Conservation (phyloP, 768 basidiomycete genomes). For the Calocybe cyanea region DNA sequence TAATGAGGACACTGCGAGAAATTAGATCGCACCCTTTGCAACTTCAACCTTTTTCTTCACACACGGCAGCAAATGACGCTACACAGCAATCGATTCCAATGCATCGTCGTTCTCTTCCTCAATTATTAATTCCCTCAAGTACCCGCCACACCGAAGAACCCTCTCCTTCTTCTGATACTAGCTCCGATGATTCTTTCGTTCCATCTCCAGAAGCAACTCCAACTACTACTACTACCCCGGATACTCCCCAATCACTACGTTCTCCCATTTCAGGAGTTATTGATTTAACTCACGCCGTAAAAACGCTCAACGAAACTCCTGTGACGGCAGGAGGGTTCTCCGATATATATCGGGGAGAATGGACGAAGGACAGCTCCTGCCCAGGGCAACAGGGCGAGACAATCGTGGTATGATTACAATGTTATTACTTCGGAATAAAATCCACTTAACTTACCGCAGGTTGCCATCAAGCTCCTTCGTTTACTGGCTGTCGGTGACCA, state of each 20-base stretch:
- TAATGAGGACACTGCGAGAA: too few relatives aligned
- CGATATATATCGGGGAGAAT: slow-evolving; percentile 44
- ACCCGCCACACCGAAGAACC: neutral
- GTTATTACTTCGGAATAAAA: too few relatives aligned
- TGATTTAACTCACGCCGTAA: slow-evolving; percentile 26
- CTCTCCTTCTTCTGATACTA: neutral
- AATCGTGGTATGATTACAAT: neutral
- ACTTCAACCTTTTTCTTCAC: too few relatives aligned
- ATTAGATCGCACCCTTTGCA: too few relatives aligned
- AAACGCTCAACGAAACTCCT: slow-evolving; percentile 23
- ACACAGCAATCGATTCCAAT: too few relatives aligned
- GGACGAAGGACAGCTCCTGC: slow-evolving; percentile 14
- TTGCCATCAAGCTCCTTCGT: slow-evolving; percentile 46
- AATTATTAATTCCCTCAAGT: too few relatives aligned
- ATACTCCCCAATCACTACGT: slow-evolving; percentile 23
- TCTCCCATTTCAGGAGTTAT: slow-evolving; percentile 31
- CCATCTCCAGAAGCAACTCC: neutral
- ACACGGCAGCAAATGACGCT: too few relatives aligned
- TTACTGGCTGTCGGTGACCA: slow-evolving; percentile 25
- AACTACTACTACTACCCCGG: slow-evolving; percentile 12
- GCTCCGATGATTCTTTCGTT: neutral
- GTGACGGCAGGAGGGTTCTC: slow-evolving; percentile 46
- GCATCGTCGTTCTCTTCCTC: too few relatives aligned
- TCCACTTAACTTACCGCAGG: slow-evolving; percentile 23
- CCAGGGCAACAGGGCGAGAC: neutral